A percentile compares a stretch with the other conserved stretches of the same genome.
phyloP scores from a whole-genome alignment of 192 early-diverging fungal genomes.

The Backusella australiensis region DNA sequence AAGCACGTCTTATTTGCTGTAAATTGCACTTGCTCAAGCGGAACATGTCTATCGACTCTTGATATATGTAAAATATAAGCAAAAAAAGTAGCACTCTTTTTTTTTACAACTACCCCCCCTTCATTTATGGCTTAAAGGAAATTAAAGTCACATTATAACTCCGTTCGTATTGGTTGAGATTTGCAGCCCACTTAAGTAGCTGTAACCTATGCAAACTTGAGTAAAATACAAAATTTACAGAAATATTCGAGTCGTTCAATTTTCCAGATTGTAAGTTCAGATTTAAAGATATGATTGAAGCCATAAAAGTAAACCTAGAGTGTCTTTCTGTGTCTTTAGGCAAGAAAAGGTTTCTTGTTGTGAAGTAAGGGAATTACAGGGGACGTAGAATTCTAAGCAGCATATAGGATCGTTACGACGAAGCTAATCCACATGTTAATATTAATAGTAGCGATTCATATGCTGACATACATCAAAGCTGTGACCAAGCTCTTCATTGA shows the following conservation, averaged over 20 bases:
- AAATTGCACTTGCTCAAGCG: not conserved
- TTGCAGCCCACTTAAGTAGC: no score
- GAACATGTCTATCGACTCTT: not conserved
- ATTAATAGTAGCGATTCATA: no score
- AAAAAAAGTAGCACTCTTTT: not conserved
- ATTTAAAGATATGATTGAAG: not conserved
- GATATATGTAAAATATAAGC: not conserved
- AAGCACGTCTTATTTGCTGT: slow-evolving; percentile 16
- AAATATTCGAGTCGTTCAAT: no score
- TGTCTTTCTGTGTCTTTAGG: not conserved
- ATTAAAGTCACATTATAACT: slow-evolving; percentile 5
- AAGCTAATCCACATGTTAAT: no score
- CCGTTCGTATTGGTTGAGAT: not conserved
- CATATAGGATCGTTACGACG: not conserved
- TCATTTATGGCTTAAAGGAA: not conserved
- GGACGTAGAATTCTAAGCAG: not conserved
- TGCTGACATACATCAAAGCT: not conserved
- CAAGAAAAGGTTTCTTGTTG: not conserved
- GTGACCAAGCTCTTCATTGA: not conserved
- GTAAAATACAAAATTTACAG: no score
- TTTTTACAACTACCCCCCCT: not conserved
- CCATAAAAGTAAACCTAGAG: not conserved
- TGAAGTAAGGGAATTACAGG: not conserved
- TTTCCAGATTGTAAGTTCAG: not conserved
- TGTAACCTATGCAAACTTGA: no score